These are phyloP conservation scores for Populus alba DNA, from an alignment of 345 rosid genomes.

Conservation along the genomic window DNA sequence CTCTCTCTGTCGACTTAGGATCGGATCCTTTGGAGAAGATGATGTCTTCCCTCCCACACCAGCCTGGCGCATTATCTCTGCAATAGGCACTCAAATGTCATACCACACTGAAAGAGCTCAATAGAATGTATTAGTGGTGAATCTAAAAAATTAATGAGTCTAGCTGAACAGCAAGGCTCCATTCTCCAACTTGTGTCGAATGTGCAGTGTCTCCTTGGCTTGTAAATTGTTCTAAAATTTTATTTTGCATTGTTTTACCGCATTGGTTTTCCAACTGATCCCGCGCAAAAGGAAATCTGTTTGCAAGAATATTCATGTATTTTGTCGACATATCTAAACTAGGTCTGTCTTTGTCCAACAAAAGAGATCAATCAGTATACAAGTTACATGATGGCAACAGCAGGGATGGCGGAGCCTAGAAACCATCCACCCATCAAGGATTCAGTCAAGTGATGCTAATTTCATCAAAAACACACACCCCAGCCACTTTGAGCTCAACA, in stretches of 20 bases:
- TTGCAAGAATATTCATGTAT: too few species aligned
- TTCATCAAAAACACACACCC: not conserved
- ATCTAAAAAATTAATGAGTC: not conserved
- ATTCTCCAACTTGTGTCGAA: not conserved
- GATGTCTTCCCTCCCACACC: conserved; percentile 27
- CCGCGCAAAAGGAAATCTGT: not conserved
- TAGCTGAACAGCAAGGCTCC: not conserved
- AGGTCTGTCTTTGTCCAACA: not conserved
- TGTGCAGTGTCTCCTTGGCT: not conserved
- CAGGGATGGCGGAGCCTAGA: not conserved
- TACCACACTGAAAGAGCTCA: not conserved
- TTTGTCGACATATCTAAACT: not conserved
- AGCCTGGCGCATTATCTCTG: conserved; percentile 31
- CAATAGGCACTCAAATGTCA: not conserved
- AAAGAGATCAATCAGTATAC: not conserved
- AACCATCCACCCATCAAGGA: not conserved
- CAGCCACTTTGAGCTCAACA: not conserved
- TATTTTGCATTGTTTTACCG: not conserved
- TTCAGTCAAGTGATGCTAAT: not conserved
- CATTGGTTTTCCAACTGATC: not conserved
- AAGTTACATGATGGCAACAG: not conserved
- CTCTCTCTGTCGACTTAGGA: conserved; percentile 23
- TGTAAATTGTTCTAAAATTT: not conserved
- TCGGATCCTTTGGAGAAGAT: conserved; percentile 27
- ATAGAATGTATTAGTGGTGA: not conserved